Conservation (phyloP, 352 stramenopile genomes). For the Elongisporangium prolatum region DNA sequence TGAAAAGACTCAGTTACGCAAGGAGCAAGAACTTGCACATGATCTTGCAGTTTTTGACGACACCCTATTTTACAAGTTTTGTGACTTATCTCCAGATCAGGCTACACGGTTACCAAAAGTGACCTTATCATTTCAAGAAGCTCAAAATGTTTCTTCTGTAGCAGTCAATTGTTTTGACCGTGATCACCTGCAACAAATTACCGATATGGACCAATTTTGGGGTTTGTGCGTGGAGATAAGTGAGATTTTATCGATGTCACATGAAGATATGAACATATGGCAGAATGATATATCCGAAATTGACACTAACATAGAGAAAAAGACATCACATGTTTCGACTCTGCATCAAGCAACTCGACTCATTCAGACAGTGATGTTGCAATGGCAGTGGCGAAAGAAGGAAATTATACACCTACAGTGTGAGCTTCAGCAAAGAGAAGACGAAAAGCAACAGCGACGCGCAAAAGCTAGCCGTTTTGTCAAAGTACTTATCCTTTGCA, state of each 20-base stretch:
- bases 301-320: not conserved
- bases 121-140: not conserved
- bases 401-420: not conserved
- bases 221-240: not conserved
- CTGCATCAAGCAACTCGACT: not conserved
- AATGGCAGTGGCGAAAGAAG: not conserved
- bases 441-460: constrained; percentile 2
- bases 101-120: not conserved
- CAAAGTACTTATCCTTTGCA: constrained; percentile 15
- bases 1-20: constrained; percentile 2
- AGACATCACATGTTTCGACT: not conserved
- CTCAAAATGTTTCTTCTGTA: not conserved
- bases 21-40: not conserved
- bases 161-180: not conserved
- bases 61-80: not conserved
- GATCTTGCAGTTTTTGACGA: not conserved
- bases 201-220: not conserved
- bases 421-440: not conserved
- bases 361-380: not conserved
- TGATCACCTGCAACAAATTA: not conserved
- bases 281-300: not conserved
- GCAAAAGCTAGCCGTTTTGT: constrained; percentile 11
- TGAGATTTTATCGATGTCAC: not conserved
- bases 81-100: not conserved
- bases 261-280: not conserved